Evolutionary conservation across 2,329 filamentous ascomycete species (phyloP).

Genomic region (Lasiodiplodia theobromae): DNA sequence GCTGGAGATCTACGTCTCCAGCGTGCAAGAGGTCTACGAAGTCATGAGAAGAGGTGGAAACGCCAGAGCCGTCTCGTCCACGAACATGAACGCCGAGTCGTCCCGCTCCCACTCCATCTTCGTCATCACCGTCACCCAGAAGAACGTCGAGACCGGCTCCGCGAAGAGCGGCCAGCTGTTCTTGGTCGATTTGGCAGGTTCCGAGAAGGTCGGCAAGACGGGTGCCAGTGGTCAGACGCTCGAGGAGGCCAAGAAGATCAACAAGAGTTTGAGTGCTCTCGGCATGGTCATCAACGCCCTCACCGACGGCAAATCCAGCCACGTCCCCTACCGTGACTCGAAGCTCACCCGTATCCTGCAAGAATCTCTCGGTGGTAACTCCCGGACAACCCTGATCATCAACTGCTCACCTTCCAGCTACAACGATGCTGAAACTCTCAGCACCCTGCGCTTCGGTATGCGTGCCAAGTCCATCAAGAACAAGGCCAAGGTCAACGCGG

Average conservation of each 20-base stretch:
- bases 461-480: conserved; percentile 99
- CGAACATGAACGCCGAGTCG: conserved; percentile 99
- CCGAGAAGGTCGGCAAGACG: conserved; percentile 98
- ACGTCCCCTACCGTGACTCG: conserved; percentile 96
- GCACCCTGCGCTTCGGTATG: conserved; percentile 92
- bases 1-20: conserved; percentile 93
- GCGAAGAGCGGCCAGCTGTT: conserved; percentile 97
- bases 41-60: conserved; percentile 93
- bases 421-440: conserved; percentile 93
- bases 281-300: conserved; percentile 99
- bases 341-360: conserved; percentile 97
- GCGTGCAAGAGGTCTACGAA: conserved; percentile 94
- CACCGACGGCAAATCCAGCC: conserved; percentile 95
- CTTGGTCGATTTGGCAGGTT: conserved; percentile 96
- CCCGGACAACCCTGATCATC: conserved; percentile 96
- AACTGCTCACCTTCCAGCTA: conserved; percentile 99
- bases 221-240: conserved; percentile 96
- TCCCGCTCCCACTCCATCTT: conserved; percentile 99
- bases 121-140: conserved; percentile 94
- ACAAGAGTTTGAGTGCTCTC: conserved; percentile 97
- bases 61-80: conserved; percentile 89
- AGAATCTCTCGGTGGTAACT: conserved; percentile 97
- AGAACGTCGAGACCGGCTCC: conserved; percentile 95
- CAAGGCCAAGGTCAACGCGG: conserved; percentile 99
- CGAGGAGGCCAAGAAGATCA: conserved; percentile 99